Percentiles rank a stretch among this genome's conserved stretches.
Conservation (phyloP, 176 grass and related monocot species). For the Echinochloa phyllopogon region DNA sequence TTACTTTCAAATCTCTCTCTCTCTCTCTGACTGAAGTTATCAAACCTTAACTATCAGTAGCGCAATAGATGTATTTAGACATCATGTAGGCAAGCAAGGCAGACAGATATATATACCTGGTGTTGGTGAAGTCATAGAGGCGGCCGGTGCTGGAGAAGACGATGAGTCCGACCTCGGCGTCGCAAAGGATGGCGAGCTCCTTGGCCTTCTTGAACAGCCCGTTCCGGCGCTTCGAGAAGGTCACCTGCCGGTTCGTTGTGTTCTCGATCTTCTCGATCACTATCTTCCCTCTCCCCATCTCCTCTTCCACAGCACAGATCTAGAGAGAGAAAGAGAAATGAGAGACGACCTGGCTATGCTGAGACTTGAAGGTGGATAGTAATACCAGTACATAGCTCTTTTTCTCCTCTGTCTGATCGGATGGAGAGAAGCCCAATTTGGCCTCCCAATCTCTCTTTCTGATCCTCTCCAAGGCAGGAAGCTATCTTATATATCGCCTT, state of each 20-base stretch:
- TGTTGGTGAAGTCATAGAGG: conserved; percentile 12
- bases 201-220: conserved; percentile 26
- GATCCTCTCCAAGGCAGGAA: not conserved
- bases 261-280: conserved; percentile 15
- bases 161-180: not conserved
- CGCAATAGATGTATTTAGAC: not conserved
- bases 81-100: not conserved
- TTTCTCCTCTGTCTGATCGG: not conserved
- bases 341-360: not conserved
- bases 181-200: conserved; percentile 24
- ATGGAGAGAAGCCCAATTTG: not conserved
- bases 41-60: not conserved
- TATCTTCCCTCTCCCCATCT: conserved; percentile 21
- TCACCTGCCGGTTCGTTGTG: conserved; percentile 13
- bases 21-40: not conserved
- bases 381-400: not conserved
- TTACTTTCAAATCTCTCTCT: not conserved
- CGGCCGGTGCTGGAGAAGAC: conserved; percentile 18
- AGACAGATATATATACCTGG: not conserved
- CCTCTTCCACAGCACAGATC: conserved; percentile 1
- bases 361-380: not conserved
- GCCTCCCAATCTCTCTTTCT: not conserved
- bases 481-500: not conserved
- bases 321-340: not conserved
- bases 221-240: conserved; percentile 17